Evolutionary conservation across 352 stramenopile species (phyloP).

Genomic region (Phytophthora macrochlamydospora): DNA sequence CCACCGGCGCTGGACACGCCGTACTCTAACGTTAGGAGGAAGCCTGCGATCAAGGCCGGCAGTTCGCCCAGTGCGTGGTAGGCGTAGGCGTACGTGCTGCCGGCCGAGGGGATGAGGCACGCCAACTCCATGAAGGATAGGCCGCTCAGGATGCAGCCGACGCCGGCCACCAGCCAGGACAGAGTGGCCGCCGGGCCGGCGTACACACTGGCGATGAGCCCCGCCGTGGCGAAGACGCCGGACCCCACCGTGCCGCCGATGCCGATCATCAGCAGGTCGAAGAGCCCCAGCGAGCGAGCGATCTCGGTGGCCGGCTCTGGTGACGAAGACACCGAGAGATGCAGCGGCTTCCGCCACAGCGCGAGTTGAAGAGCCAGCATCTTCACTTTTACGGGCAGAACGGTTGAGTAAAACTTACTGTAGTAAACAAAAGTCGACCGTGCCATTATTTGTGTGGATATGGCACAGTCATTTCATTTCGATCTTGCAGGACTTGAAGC

Average conservation of each 20-base stretch:
- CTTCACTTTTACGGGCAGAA: not conserved
- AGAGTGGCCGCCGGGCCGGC: conserved; percentile 81
- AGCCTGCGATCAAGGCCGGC: conserved; percentile 89
- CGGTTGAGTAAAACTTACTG: conserved; percentile 2
- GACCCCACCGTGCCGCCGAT: conserved; percentile 94
- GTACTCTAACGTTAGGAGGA: conserved; percentile 94
- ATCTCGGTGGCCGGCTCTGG: conserved; percentile 8
- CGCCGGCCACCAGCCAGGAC: conserved; percentile 84
- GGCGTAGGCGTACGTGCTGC: conserved; percentile 93
- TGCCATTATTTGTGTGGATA: not conserved
- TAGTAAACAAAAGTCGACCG: not conserved
- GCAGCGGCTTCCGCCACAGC: conserved; percentile 82
- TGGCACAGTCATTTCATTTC: not conserved
- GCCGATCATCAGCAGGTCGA: conserved; percentile 93
- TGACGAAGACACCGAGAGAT: conserved; percentile 16
- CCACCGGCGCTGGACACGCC: conserved; percentile 90
- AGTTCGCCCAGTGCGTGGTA: conserved; percentile 94
- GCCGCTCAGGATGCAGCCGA: conserved; percentile 80
- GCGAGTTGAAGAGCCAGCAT: conserved; percentile 51
- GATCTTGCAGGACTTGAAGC: not conserved
- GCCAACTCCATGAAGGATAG: conserved; percentile 94
- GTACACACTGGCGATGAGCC: conserved; percentile 68
- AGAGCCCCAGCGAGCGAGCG: conserved; percentile 74
- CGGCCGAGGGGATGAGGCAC: conserved; percentile 84
- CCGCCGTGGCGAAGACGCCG: conserved; percentile 91